A percentile compares a stretch with the other conserved stretches of the same genome.
Conservation (phyloP, 352 stramenopile species). For the Phytophthora idaei region DNA sequence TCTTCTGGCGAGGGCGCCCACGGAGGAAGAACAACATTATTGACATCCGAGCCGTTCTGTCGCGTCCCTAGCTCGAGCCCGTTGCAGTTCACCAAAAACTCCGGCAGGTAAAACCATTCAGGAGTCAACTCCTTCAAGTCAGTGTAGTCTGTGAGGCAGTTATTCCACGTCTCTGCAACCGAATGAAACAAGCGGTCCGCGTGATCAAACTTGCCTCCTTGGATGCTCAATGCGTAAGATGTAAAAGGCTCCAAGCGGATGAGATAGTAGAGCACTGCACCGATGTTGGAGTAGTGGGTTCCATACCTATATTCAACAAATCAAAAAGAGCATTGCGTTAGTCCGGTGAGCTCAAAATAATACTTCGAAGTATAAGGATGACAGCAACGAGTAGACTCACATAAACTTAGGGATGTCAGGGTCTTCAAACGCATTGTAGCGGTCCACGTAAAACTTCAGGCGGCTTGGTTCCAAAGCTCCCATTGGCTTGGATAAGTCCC, state of each 20-base stretch:
- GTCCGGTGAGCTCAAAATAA: neutral
- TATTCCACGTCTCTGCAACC: constrained; percentile 89
- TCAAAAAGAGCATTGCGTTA: constrained; percentile 11
- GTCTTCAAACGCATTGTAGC: constrained; percentile 92
- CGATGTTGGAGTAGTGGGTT: constrained; percentile 91
- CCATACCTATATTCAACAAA: constrained; percentile 66
- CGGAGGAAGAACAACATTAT: constrained; percentile 94
- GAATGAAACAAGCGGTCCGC: constrained; percentile 94
- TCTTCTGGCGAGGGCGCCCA: constrained; percentile 86
- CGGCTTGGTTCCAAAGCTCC: constrained; percentile 94
- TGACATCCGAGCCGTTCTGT: constrained; percentile 86
- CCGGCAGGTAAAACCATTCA: constrained; percentile 94
- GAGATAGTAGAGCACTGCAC: constrained; percentile 98
- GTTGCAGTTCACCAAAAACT: constrained; percentile 92
- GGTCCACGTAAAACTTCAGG: constrained; percentile 93
- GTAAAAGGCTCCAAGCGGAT: constrained; percentile 99
- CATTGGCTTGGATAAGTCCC: constrained; percentile 97
- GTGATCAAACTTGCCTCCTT: constrained; percentile 96
- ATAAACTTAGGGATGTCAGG: constrained; percentile 89
- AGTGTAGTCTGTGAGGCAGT: constrained; percentile 88
- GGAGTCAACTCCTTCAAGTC: constrained; percentile 95
- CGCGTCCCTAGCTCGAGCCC: constrained; percentile 75
- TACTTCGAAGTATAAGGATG: too few relatives aligned
- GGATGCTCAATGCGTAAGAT: constrained; percentile 92
- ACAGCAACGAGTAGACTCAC: constrained; percentile 38